Conservation (phyloP, 169 alveolate genomes). For the Theileria equi region DNA sequence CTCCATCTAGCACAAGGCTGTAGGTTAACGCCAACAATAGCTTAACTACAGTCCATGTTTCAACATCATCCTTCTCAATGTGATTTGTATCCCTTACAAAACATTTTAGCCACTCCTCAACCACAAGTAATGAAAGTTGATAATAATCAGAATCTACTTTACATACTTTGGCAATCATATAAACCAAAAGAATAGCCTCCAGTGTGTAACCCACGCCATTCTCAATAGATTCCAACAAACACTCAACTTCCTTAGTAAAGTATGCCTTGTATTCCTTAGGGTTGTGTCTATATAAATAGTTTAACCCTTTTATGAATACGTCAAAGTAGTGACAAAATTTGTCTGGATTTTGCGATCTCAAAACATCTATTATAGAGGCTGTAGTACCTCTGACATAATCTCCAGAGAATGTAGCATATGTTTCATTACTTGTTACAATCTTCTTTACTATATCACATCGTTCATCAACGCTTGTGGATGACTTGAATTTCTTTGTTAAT, state of each 20-base stretch:
- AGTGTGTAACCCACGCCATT: slow-evolving; percentile 16
- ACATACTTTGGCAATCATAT: slow-evolving; percentile 31
- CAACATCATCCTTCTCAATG: background rate
- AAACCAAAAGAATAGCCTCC: slow-evolving; percentile 1
- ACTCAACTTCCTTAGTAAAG: slow-evolving; percentile 14
- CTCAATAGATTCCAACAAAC: slow-evolving; percentile 23
- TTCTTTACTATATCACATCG: slow-evolving; percentile 26
- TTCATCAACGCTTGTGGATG: background rate
- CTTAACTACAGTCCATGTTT: background rate
- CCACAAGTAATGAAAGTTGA: slow-evolving; percentile 13
- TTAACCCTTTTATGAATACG: slow-evolving; percentile 12
- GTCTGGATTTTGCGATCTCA: background rate
- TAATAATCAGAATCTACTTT: slow-evolving; percentile 33
- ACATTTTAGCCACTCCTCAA: slow-evolving; percentile 9
- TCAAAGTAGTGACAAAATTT: slow-evolving; percentile 23
- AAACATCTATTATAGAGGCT: slow-evolving; percentile 13
- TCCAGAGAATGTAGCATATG: slow-evolving; percentile 10
- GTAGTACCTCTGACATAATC: slow-evolving; percentile 1
- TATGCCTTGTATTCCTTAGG: slow-evolving; percentile 31
- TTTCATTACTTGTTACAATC: slow-evolving; percentile 4
- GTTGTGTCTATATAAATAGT: slow-evolving; percentile 30
- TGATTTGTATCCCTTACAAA: background rate
- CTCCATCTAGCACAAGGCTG: slow-evolving; percentile 36
- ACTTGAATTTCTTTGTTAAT: slow-evolving; percentile 3
- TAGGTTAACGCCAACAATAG: slow-evolving; percentile 28